Evolutionary conservation across 2,329 filamentous ascomycete genomes (phyloP), one percentile per base, ranked within the genome.

Genomic region (Mollisia scopiformis): DNA sequence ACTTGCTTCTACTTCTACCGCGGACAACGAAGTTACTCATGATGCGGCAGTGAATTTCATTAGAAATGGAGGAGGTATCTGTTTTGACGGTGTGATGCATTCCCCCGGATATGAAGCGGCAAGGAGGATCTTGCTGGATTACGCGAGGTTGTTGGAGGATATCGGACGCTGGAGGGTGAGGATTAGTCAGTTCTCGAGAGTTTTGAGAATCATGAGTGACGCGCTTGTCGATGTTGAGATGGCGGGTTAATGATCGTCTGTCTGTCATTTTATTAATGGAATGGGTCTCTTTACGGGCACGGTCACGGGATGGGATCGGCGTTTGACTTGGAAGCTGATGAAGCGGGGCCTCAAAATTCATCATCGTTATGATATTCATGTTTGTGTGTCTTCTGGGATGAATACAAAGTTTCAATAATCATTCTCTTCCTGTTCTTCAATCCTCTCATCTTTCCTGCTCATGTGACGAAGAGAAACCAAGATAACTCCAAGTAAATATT

Each of bases 201-300:
- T 84, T 54, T 68, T 84, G 52, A 79, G 82, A 64, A 83, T 83
- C 28, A 83, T 84, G 82, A 82, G 80, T 66, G 81, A 84, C 72
- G 76, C 77, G 60, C 64, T 79, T 43, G 76, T 77, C 25, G 77
- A 79, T 62, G 62, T 69, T 16, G 68, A 67, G 55, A 52, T 58
- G 57, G 31, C 53, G 46, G 63, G 62, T 8, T 56, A 62, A 31
- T 67, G 50, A 47, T 41, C 33, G 43, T 53, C 33, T 46, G 10
- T 49, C 30, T 16, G 6, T 33, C 6, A 6, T 33, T 33, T 33
- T 11, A 14, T 35, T 10, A 47, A 47, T n/a, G 43, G 14, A 25
- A 21, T 43, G 8, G 19, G 19, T 19, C 19, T 21, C 19, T 43
- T 39, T 23, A 19, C 39, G 10, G 19, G 39, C 2, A 19, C 5